These are phyloP conservation scores for Nakaseomyces sp. DNA, from an alignment of 1,139 yeast species.

Conservation along the genomic window DNA sequence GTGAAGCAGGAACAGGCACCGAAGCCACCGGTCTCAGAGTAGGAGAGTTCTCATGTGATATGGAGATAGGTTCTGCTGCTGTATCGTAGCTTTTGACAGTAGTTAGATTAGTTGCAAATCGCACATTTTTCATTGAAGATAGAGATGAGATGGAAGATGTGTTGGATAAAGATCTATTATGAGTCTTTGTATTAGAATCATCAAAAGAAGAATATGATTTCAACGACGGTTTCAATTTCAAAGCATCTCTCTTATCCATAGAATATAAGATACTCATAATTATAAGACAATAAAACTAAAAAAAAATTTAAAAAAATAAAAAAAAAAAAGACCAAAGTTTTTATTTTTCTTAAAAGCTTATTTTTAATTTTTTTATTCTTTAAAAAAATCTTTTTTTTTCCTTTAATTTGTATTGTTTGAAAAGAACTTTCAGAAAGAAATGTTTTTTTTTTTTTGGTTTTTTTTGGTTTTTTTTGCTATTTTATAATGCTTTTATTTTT, in stretches of 20 bases:
- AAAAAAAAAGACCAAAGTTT: too few relatives aligned
- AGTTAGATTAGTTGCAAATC: slow-evolving; percentile 29
- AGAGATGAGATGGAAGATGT: background rate
- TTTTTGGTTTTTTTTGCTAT: too few relatives aligned
- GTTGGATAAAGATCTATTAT: background rate
- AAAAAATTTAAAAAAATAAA: too few relatives aligned
- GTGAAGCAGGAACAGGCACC: background rate
- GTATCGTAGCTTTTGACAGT: slow-evolving; percentile 27
- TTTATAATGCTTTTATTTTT: too few relatives aligned
- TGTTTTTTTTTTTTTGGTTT: too few relatives aligned
- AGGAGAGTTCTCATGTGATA: slow-evolving; percentile 14
- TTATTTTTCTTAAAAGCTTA: too few relatives aligned
- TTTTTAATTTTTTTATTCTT: too few relatives aligned
- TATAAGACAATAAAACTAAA: too few relatives aligned
- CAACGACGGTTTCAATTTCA: slow-evolving; percentile 6
- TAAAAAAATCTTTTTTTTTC: too few relatives aligned
- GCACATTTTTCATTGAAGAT: slow-evolving; percentile 12
- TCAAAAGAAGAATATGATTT: slow-evolving; percentile 4
- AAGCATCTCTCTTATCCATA: background rate
- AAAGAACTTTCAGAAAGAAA: too few relatives aligned
- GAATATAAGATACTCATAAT: background rate
- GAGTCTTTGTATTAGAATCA: background rate
- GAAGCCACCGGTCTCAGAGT: background rate
- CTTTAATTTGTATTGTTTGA: too few relatives aligned
- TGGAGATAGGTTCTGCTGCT: slow-evolving; percentile 25